Conservation (phyloP, 1,139 yeast species). For the Zygosaccharomyces pseudobailii region DNA sequence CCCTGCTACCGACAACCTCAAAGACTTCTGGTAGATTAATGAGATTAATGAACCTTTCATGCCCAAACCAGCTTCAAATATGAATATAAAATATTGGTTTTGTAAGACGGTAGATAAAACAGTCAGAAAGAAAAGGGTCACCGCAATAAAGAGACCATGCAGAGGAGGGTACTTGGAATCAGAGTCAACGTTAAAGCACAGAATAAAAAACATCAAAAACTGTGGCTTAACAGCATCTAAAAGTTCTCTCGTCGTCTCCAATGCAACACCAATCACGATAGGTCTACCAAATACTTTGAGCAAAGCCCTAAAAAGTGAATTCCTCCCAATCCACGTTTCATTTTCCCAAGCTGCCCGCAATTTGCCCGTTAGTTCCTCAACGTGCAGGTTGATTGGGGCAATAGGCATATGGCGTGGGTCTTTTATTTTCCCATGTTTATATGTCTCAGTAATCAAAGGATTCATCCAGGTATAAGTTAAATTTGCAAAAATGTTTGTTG, state of each 20-base stretch:
- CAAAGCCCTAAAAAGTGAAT: conserved; percentile 43
- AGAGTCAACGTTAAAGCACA: conserved; percentile 40
- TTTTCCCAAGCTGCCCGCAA: conserved; percentile 39
- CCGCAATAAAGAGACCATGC: conserved; percentile 48
- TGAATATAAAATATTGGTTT: conserved; percentile 49
- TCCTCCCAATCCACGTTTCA: conserved; percentile 33
- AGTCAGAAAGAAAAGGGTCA: conserved; percentile 47
- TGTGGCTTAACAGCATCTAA: conserved; percentile 55
- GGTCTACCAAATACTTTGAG: conserved; percentile 46
- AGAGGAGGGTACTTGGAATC: conserved; percentile 37
- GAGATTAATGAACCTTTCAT: conserved; percentile 49
- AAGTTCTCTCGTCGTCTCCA: conserved; percentile 44
- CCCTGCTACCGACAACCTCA: conserved; percentile 46
- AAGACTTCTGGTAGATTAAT: conserved; percentile 47
- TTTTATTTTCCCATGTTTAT: conserved; percentile 41
- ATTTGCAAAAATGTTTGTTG: conserved; percentile 45
- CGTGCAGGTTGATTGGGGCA: conserved; percentile 47
- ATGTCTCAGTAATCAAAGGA: conserved; percentile 46
- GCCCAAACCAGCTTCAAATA: conserved; percentile 50
- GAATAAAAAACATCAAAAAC: conserved; percentile 45
- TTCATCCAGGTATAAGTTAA: conserved; percentile 64
- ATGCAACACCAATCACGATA: conserved; percentile 41
- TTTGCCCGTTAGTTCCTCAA: conserved; percentile 36
- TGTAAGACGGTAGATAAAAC: conserved; percentile 44
- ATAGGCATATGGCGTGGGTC: conserved; percentile 51